A percentile compares a stretch with the other conserved stretches of the same genome.
Evolutionary conservation across 2,329 filamentous ascomycete species (phyloP).

Genomic region (Verticillium longisporum): DNA sequence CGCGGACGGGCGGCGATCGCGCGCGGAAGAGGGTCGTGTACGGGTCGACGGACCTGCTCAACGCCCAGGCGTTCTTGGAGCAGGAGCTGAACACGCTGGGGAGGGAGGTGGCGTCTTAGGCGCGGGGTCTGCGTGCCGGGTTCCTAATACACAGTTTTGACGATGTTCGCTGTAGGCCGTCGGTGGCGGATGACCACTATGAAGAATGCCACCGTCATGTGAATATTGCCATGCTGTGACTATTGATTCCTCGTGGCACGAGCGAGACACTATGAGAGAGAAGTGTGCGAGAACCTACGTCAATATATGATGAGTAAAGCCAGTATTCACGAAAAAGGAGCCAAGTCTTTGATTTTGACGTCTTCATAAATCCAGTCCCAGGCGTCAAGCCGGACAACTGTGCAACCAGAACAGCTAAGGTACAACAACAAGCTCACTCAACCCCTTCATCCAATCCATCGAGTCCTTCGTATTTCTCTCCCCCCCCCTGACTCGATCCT

Average conservation of each 20-base stretch:
- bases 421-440: background rate
- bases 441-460: background rate
- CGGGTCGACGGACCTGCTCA: constrained; percentile 80
- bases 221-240: no score
- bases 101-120: constrained; percentile 38
- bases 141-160: background rate
- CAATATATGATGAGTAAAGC: no score
- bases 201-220: no score
- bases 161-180: no score
- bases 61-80: constrained; percentile 59
- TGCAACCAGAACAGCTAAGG: background rate
- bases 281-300: no score
- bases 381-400: background rate
- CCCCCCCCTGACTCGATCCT: background rate
- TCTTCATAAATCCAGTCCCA: background rate
- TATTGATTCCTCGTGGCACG: no score
- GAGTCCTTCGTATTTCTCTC: background rate
- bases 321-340: background rate
- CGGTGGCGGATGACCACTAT: no score
- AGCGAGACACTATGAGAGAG: no score
- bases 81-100: constrained; percentile 59
- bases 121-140: background rate
- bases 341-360: background rate
- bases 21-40: constrained; percentile 81
- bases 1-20: constrained; percentile 61